Evolutionary conservation across 2,329 filamentous ascomycete genomes (phyloP).

Genomic region (Biscogniauxia sp.): DNA sequence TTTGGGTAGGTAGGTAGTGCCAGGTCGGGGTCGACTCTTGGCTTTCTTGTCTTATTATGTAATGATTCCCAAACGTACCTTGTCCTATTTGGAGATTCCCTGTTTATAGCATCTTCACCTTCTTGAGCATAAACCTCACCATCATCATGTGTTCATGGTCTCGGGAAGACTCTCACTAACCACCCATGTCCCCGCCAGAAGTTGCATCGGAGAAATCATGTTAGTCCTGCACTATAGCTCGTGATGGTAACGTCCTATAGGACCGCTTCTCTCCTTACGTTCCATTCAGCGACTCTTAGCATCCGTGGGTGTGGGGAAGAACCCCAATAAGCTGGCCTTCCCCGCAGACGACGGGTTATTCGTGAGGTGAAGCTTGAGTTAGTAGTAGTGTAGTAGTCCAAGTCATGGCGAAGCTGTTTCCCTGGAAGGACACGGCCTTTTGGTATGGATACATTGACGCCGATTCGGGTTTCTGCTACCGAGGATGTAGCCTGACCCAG

Average conservation of each 20-base stretch:
- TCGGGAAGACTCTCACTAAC: not conserved
- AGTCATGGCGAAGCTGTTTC: slow-evolving; percentile 2
- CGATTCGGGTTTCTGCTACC: slow-evolving; percentile 5
- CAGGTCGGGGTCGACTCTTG: too few relatives aligned
- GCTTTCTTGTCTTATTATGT: not conserved
- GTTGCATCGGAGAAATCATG: not conserved
- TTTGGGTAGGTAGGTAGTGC: too few relatives aligned
- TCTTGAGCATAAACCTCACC: not conserved
- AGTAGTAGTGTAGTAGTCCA: not conserved
- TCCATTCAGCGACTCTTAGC: not conserved
- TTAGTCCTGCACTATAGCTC: not conserved
- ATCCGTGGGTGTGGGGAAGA: not conserved
- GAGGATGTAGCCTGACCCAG: slow-evolving; percentile 3
- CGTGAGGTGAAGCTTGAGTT: slow-evolving; percentile 5
- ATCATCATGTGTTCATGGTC: not conserved
- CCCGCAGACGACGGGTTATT: slow-evolving; percentile 13
- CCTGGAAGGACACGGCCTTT: not conserved
- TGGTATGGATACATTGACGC: slow-evolving; percentile 1
- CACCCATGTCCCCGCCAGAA: not conserved
- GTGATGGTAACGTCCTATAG: not conserved
- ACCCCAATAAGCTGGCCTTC: slow-evolving; percentile 1
- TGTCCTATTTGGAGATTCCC: too few relatives aligned
- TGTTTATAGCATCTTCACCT: not conserved
- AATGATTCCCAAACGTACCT: not conserved
- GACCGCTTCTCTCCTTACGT: not conserved